phyloP scores from a whole-genome alignment of 2,329 filamentous ascomycete species.

The Laburnicola sp. region DNA sequence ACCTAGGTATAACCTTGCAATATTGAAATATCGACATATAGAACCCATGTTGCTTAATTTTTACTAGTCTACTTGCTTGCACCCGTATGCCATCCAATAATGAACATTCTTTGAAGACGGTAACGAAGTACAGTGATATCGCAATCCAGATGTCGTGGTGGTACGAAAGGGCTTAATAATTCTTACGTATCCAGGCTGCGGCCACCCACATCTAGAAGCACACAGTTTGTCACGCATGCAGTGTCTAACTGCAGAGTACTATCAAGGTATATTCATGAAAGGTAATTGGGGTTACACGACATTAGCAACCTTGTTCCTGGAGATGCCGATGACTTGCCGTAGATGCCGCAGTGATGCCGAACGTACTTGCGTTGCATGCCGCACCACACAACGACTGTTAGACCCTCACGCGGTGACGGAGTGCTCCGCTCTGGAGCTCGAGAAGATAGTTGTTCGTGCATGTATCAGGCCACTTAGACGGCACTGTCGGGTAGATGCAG shows the following conservation, averaged over 20 bases:
- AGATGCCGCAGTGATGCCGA: constrained; percentile 1
- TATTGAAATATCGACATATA: too few relatives aligned
- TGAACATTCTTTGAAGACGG: too few relatives aligned
- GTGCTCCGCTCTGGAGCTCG: neutral
- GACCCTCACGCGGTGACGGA: too few relatives aligned
- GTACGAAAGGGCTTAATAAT: too few relatives aligned
- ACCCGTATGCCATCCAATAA: too few relatives aligned
- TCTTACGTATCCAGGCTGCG: too few relatives aligned
- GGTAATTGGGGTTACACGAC: neutral
- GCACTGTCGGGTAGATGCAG: neutral
- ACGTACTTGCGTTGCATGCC: neutral
- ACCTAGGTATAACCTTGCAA: too few relatives aligned
- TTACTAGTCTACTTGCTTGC: too few relatives aligned
- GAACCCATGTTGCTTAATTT: too few relatives aligned
- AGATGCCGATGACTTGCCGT: constrained; percentile 1
- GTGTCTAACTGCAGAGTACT: neutral
- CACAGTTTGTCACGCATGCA: constrained; percentile 2
- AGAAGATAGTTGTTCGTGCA: neutral
- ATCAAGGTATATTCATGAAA: neutral
- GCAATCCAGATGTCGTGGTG: too few relatives aligned
- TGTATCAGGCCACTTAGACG: constrained; percentile 2
- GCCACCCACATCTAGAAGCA: neutral
- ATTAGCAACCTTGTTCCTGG: neutral
- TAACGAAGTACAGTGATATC: too few relatives aligned
- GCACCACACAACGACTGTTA: neutral